Percentiles rank a stretch among this genome's conserved stretches.
Evolutionary conservation across 164 flowering plant genomes (phyloP).

Genomic region (Liriodendron chinense): DNA sequence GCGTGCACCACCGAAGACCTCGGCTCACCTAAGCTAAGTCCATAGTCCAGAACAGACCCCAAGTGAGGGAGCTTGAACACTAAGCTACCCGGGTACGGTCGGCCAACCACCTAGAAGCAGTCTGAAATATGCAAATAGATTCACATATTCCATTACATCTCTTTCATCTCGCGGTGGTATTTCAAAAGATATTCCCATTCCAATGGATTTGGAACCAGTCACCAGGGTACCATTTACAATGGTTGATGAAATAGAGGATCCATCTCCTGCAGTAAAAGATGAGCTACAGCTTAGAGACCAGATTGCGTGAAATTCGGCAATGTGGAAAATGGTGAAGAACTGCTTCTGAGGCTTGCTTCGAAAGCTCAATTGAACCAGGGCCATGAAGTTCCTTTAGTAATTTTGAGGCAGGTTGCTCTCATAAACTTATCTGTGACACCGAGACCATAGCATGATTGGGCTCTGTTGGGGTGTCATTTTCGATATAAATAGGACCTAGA

Average conservation of each 20-base stretch:
- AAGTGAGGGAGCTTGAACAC: no score
- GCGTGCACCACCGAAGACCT: no score
- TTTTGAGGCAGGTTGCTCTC: constrained; percentile 69
- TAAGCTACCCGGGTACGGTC: no score
- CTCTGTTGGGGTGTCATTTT: constrained; percentile 71
- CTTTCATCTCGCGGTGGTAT: constrained; percentile 21
- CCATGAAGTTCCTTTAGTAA: constrained; percentile 36
- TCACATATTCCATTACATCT: constrained; percentile 23
- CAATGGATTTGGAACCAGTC: constrained; percentile 50
- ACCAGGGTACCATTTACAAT: constrained; percentile 69
- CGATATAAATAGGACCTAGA: no score
- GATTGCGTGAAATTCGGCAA: constrained; percentile 81
- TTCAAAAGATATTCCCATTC: constrained; percentile 21
- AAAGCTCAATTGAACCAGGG: constrained; percentile 73
- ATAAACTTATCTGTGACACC: constrained; percentile 70
- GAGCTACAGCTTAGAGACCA: constrained; percentile 95
- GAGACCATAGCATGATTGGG: constrained; percentile 83
- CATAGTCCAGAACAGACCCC: no score
- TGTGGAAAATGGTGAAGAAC: constrained; percentile 72
- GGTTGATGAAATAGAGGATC: constrained; percentile 84
- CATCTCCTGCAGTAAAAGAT: constrained; percentile 90
- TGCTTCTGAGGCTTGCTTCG: constrained; percentile 66
- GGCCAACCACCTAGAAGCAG: no score
- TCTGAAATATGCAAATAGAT: no score
- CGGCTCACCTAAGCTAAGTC: no score